phyloP scores from a whole-genome alignment of 352 stramenopile genomes.

The Peronospora belbahrii region DNA sequence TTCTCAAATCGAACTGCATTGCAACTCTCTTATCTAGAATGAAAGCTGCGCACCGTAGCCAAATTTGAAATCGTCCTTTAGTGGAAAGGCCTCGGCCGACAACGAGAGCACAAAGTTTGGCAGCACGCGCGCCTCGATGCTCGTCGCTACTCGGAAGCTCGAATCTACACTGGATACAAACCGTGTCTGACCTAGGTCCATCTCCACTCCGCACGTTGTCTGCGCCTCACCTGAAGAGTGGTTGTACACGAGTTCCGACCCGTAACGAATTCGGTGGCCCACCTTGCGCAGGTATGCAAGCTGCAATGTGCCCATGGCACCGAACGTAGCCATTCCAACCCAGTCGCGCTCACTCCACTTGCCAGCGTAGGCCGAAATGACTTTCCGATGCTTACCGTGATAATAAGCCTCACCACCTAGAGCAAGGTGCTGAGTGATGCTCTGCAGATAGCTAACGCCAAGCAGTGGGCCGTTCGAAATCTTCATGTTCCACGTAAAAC shows the following conservation, averaged over 20 bases:
- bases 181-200: slow-evolving; percentile 78
- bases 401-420: slow-evolving; percentile 84
- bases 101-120: slow-evolving; percentile 83
- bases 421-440: slow-evolving; percentile 67
- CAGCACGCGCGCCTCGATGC: slow-evolving; percentile 77
- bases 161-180: slow-evolving; percentile 81
- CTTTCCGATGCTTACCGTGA: slow-evolving; percentile 81
- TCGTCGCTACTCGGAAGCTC: slow-evolving; percentile 74
- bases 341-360: slow-evolving; percentile 72
- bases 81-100: slow-evolving; percentile 75
- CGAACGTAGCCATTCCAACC: slow-evolving; percentile 64
- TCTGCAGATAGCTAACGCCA: slow-evolving; percentile 84
- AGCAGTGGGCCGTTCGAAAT: slow-evolving; percentile 81
- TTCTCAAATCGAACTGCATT: slow-evolving; percentile 19
- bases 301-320: slow-evolving; percentile 76
- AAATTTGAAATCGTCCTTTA: slow-evolving; percentile 88
- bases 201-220: slow-evolving; percentile 73
- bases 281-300: slow-evolving; percentile 85
- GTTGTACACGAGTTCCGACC: slow-evolving; percentile 84
- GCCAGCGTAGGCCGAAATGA: slow-evolving; percentile 77
- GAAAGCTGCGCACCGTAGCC: slow-evolving; percentile 86
- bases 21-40: slow-evolving; percentile 52
- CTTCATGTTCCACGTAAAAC: slow-evolving; percentile 89
- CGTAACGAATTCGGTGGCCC: slow-evolving; percentile 71
- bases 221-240: slow-evolving; percentile 74